phyloP scores from a whole-genome alignment of 169 alveolate genomes.

The Cryptosporidium xiaoi region DNA sequence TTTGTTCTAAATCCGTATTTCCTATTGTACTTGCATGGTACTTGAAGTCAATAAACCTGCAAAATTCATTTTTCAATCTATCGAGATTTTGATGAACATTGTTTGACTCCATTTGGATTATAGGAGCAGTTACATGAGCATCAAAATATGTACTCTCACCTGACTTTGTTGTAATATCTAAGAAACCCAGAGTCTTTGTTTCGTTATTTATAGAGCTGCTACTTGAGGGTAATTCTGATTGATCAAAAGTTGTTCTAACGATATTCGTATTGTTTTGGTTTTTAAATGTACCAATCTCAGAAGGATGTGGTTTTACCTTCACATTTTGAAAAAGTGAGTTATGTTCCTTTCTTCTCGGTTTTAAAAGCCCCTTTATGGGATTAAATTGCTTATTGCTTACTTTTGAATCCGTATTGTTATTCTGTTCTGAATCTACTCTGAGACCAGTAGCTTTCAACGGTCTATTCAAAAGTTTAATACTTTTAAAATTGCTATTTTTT shows the following conservation, averaged over 20 bases:
- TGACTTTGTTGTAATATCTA: slow-evolving; percentile 39
- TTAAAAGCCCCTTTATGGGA: slow-evolving; percentile 17
- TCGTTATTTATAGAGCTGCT: slow-evolving; percentile 17
- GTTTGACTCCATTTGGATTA: slow-evolving; percentile 26
- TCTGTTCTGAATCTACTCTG: slow-evolving; percentile 3
- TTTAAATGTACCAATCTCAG: slow-evolving; percentile 36
- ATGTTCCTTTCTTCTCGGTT: slow-evolving; percentile 2
- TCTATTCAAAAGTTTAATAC: slow-evolving; percentile 38
- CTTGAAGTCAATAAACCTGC: slow-evolving; percentile 57
- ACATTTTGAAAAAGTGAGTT: slow-evolving; percentile 5
- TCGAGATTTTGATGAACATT: slow-evolving; percentile 56
- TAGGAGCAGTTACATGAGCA: slow-evolving; percentile 9
- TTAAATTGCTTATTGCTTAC: not conserved
- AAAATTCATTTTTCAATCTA: slow-evolving; percentile 48
- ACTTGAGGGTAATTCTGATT: slow-evolving; percentile 23
- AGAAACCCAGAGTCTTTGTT: slow-evolving; percentile 19
- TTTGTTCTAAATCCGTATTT: slow-evolving; percentile 51
- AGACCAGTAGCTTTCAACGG: slow-evolving; percentile 1
- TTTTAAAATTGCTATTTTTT: slow-evolving; percentile 13
- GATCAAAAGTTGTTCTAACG: not conserved
- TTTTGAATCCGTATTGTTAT: not conserved
- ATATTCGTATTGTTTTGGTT: not conserved
- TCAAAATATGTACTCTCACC: slow-evolving; percentile 8
- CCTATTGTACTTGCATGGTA: slow-evolving; percentile 67
- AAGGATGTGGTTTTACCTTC: slow-evolving; percentile 49